Conservation (phyloP, 768 basidiomycete genomes). For the Mycena rosella region DNA sequence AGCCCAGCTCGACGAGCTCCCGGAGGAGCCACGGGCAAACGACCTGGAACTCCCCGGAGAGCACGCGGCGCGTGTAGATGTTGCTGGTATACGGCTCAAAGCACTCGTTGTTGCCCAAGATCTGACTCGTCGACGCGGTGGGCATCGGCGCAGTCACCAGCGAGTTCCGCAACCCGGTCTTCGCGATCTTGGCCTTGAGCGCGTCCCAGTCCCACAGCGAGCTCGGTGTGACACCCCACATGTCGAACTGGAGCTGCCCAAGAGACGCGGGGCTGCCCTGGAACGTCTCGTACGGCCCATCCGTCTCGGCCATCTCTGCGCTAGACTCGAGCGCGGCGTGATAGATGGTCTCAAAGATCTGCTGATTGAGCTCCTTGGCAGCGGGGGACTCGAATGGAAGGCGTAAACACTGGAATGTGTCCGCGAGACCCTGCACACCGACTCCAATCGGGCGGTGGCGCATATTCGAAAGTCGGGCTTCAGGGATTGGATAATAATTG, state of each 20-base stretch:
- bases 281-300: slow-evolving; percentile 78
- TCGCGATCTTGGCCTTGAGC: slow-evolving; percentile 77
- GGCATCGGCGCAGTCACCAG: slow-evolving; percentile 85
- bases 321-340: slow-evolving; percentile 83
- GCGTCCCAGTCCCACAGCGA: slow-evolving; percentile 80
- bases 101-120: slow-evolving; percentile 87
- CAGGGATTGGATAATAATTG: slow-evolving; percentile 84
- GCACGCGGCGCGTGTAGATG: slow-evolving; percentile 87
- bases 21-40: slow-evolving; percentile 88
- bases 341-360: slow-evolving; percentile 91
- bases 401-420: slow-evolving; percentile 84
- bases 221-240: slow-evolving; percentile 82
- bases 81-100: slow-evolving; percentile 91
- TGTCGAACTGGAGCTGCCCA: slow-evolving; percentile 80
- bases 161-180: slow-evolving; percentile 79
- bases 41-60: slow-evolving; percentile 89
- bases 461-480: slow-evolving; percentile 81
- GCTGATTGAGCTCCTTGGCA: slow-evolving; percentile 76
- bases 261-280: slow-evolving; percentile 75
- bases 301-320: slow-evolving; percentile 71
- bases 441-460: slow-evolving; percentile 87
- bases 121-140: slow-evolving; percentile 87
- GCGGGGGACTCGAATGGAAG: slow-evolving; percentile 82
- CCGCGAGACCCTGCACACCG: slow-evolving; percentile 87
- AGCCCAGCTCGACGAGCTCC: slow-evolving; percentile 79